phyloP scores from a whole-genome alignment of 331 rosid species.

The Quercus lobata region DNA sequence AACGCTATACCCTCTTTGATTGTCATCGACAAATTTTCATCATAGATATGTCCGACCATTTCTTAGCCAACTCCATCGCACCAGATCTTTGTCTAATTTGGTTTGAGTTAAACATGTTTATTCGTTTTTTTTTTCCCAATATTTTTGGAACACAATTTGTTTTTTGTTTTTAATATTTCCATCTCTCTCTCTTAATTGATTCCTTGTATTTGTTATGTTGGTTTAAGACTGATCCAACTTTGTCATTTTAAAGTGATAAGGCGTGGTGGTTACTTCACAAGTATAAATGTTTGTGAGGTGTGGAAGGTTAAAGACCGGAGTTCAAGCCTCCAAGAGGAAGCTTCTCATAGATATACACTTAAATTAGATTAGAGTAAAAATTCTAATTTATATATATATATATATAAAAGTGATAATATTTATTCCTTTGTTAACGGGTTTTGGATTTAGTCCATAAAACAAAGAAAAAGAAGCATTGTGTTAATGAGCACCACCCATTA shows the following conservation, averaged over 20 bases:
- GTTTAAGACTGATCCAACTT: too few relatives aligned
- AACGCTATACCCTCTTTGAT: neutral
- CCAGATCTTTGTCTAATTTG: conserved; percentile 35
- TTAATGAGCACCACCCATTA: rapidly evolving
- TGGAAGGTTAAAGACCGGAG: rapidly evolving
- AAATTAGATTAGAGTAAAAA: rapidly evolving
- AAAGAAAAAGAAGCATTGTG: too few relatives aligned
- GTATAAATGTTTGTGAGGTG: rapidly evolving
- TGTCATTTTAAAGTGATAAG: too few relatives aligned
- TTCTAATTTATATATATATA: too few relatives aligned
- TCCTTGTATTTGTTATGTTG: too few relatives aligned
- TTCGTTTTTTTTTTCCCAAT: neutral
- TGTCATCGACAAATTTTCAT: conserved; percentile 19
- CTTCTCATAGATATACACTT: rapidly evolving
- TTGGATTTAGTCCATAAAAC: too few relatives aligned
- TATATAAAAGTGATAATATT: too few relatives aligned
- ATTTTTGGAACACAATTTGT: conserved; percentile 15
- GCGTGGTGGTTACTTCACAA: too few relatives aligned
- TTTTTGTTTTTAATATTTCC: neutral
- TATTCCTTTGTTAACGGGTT: too few relatives aligned
- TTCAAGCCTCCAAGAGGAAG: rapidly evolving
- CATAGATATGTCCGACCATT: neutral
- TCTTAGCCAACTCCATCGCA: neutral
- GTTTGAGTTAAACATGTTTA: neutral
- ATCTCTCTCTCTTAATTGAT: neutral